Conservation (phyloP, 2,329 filamentous ascomycete genomes). For the Geosmithia flava region DNA sequence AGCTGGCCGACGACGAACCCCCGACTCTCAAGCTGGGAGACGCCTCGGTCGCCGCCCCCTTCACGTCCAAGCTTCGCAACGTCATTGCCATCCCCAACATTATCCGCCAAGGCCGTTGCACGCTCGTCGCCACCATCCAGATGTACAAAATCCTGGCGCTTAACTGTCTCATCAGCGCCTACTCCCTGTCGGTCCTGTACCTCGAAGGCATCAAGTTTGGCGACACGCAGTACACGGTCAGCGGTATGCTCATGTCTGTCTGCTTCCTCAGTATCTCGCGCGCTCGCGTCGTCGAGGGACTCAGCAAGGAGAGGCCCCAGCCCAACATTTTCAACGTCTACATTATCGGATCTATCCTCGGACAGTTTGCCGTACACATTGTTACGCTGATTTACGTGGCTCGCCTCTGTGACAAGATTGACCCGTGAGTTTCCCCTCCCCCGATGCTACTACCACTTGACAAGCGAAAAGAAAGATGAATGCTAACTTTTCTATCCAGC, state of each 20-base stretch:
- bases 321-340: slow-evolving; percentile 99
- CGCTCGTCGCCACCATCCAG: slow-evolving; percentile 94
- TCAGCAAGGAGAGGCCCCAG: slow-evolving; percentile 94
- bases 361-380: slow-evolving; percentile 94
- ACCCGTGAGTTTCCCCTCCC: slow-evolving; percentile 54
- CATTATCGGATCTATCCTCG: slow-evolving; percentile 94
- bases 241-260: slow-evolving; percentile 98
- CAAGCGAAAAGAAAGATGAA: no score
- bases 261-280: slow-evolving; percentile 99
- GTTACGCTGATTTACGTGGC: slow-evolving; percentile 89
- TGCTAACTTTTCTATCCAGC: slow-evolving; percentile 18
- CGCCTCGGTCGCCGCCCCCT: slow-evolving; percentile 91
- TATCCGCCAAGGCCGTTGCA: slow-evolving; percentile 93
- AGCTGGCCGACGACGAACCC: slow-evolving; percentile 80
- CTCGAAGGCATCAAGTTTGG: slow-evolving; percentile 98
- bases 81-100: slow-evolving; percentile 97
- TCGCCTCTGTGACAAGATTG: slow-evolving; percentile 71
- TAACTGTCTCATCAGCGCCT: slow-evolving; percentile 95
- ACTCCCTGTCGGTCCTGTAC: slow-evolving; percentile 92
- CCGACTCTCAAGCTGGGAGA: slow-evolving; percentile 95
- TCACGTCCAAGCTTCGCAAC: slow-evolving; percentile 94
- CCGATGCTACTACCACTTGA: slow-evolving; percentile 1
- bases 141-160: slow-evolving; percentile 99
- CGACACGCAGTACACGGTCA: slow-evolving; percentile 96
- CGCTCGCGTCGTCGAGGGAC: slow-evolving; percentile 84